Base-by-base conservation (phyloP, 169 alveolate species). In the Toxoplasma gondii region DNA sequence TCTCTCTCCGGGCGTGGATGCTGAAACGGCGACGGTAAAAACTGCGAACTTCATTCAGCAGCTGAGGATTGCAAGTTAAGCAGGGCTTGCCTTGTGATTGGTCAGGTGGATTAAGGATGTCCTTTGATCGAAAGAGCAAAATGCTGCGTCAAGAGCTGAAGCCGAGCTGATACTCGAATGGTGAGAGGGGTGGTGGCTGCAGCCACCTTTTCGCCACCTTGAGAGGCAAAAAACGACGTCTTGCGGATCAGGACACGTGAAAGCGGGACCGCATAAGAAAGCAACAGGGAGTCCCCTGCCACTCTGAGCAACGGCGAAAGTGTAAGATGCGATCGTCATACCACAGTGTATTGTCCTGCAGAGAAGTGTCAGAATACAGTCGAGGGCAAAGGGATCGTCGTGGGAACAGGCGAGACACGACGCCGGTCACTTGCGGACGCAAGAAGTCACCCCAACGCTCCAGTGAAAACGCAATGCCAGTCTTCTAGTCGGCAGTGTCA, bases 171-270 rank as follows among this genome's bases (percentile, higher is more conserved):
- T 1, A 64, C 58, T 64, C 29, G 74, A 16, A 64, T 64, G 74
- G 74, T 19, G 74, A 64, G 74, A 64, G 74, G 74, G 74, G 74
- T 16, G 74, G 74, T 64, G 74, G 74, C 74, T 64, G 74, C 74
- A 64, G 74, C 74, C 74, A 64, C 74, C 31, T 64, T 64, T 64
- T 64, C 74, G 74, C 34, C 74, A 27, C 74, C 74, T 7, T 64
- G 74, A 64, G 74, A 64, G 74, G 74, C 74, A 64, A 16, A 4
- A 31, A 64, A 7, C 34, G 74, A 27, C n/a, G 74, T 64, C n/a
- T 49, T 49, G 12, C 4, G 58, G 74, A 19, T 64, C 74, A 27
- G n/a, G 74, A 64, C 74, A 64, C 34, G 9, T 64, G 74, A 64
- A 16, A 27, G 7, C 74, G 7, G 24, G 74, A 19, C n/a, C 74